Base-by-base conservation (phyloP, 148 eudicot species). In the Rhododendron ferrugineum region DNA sequence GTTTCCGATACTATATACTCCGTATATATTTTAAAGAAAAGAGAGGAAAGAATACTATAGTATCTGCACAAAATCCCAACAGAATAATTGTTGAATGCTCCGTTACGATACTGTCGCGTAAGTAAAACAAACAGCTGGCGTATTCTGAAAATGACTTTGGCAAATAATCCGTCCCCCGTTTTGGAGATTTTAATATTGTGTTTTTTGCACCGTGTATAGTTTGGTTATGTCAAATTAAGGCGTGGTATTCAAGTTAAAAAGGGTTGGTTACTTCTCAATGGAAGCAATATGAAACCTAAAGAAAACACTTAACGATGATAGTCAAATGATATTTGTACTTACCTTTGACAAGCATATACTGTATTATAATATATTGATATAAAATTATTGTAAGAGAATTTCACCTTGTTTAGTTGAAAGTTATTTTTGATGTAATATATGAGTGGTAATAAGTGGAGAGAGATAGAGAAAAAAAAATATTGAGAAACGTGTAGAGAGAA, bases 81-180 rank as follows among this genome's bases (percentile, higher is more conserved):
- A 72, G n/a, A 81, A 46, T 81, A 30, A 62, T 6, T 3, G 28
- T 56, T 28, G 73, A 86, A 83, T 75, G 84, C 60, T 58, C 44
- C 87, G 73, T 28, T 34, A 28, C 46, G 72, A 86, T 82, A 74
- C 44, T 82, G 70, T 82, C 52, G 58, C 15, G 23, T 73, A 73
- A 81, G n/a, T n/a, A n/a, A n/a, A n/a, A n/a, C n/a, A n/a, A 64
- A 49, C 40, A 11, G 22, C n/a, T n/a, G n/a, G n/a, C 60, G 42
- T 22, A 81, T 73, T 72, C 74, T 74, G 87, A 73, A 72, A 73
- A 74, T 74, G 81, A 86, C 87, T 56, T 73, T 81, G 62, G 26
- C 73, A 66, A 66, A 64, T 10, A 30, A n/a, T n/a, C n/a, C 68
- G 28, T 23, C 28, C 26, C 26, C 10, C 8, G 68, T 64, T 64